Evolutionary conservation across 768 basidiomycete genomes (phyloP).

Genomic region (Termitomyces eurrhizus): DNA sequence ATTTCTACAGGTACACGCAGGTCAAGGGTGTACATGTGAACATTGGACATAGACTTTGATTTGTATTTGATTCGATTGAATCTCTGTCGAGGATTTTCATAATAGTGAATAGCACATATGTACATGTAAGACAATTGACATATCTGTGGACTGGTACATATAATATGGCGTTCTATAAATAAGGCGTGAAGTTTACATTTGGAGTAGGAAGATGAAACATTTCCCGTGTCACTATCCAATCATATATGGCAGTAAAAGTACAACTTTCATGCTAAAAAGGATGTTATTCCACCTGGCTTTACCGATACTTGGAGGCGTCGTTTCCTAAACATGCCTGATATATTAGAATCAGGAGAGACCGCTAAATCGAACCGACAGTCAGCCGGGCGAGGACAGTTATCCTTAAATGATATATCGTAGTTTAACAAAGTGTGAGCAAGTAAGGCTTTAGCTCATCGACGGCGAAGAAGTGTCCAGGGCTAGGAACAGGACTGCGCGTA

Average conservation of each 20-base stretch:
- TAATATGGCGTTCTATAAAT: too few relatives aligned
- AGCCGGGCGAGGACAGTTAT: conserved; percentile 3
- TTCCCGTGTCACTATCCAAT: too few relatives aligned
- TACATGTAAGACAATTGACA: too few relatives aligned
- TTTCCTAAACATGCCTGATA: conserved; percentile 14
- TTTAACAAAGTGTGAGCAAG: conserved; percentile 30
- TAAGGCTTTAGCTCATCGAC: conserved; percentile 32
- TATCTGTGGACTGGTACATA: too few relatives aligned
- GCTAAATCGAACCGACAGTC: conserved; percentile 4
- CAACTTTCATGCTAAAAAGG: neutral
- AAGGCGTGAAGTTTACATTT: too few relatives aligned
- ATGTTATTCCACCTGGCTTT: neutral
- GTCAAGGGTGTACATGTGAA: conserved; percentile 22
- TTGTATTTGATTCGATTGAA: neutral
- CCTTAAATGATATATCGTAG: conserved; percentile 31
- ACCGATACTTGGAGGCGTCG: neutral
- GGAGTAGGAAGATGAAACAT: neutral
- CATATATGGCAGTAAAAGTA: too few relatives aligned
- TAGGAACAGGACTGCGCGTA: neutral
- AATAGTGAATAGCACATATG: too few relatives aligned
- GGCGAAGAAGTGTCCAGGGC: conserved; percentile 41
- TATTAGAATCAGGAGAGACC: conserved; percentile 5
- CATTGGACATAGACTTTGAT: conserved; percentile 15
- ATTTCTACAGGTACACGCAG: conserved; percentile 17
- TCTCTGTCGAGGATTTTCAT: neutral